Evolutionary conservation across 2,329 filamentous ascomycete genomes (phyloP).

Genomic region (Fusarium mangiferae): DNA sequence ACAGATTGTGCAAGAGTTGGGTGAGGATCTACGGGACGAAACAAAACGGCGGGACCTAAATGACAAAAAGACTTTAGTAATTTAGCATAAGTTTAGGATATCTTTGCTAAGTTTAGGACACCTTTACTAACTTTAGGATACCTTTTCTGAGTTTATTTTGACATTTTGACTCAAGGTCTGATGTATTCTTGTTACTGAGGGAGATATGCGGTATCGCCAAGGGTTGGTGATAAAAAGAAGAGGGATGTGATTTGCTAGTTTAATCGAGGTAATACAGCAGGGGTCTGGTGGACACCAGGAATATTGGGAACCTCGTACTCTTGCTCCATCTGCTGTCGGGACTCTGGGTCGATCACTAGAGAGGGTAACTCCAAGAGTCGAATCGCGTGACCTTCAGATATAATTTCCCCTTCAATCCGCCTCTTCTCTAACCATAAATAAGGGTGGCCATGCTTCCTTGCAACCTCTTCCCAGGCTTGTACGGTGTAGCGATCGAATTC

Average conservation of each 20-base stretch:
- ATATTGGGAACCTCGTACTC: background rate
- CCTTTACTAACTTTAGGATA: no score
- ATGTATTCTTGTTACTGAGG: no score
- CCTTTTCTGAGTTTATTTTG: no score
- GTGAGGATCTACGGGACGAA: background rate
- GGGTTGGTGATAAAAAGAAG: background rate
- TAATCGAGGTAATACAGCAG: background rate
- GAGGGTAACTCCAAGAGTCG: background rate
- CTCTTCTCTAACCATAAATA: background rate
- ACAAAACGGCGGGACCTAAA: no score
- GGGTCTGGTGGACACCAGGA: background rate
- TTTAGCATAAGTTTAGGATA: no score
- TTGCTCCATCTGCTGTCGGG: background rate
- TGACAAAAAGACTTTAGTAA: no score
- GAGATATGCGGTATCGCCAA: background rate
- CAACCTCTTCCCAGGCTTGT: background rate
- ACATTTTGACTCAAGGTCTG: no score
- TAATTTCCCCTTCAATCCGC: background rate
- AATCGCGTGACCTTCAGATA: background rate
- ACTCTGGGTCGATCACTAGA: background rate
- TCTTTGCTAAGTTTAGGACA: no score
- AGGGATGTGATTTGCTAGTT: background rate
- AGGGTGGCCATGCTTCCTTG: background rate
- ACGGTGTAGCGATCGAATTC: background rate
- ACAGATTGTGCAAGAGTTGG: background rate